Base-by-base conservation (phyloP, 805 yeast species). In the Starmerella apis region DNA sequence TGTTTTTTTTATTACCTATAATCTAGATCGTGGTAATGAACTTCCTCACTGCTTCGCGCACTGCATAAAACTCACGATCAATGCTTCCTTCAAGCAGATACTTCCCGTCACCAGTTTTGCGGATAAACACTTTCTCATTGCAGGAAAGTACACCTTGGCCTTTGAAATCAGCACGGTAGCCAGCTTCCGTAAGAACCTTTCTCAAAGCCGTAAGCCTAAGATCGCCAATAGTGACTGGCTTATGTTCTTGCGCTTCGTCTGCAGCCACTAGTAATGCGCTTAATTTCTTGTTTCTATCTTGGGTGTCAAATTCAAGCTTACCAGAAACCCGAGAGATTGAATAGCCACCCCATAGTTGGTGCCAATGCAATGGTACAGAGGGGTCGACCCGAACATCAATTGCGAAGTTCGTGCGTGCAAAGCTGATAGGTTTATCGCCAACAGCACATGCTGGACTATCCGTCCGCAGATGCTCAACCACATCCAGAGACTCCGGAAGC, bases 111-210 rank as follows among this genome's bases (percentile, higher is more conserved):
- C 76, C 81, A 2, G 83, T 72, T 62, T 90, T 90, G 48, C 86
- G 70, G 8, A 92, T 78, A 0, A 85, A 81, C 16, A 92, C 76
- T 47, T 70, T 70, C 49, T 82, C 83, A 61, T 88, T 88, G 39
- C 94, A 83, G 13, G 88, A 94, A 35, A 92, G 69, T 0, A 87
- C 80, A 63, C 97, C 97, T 64, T 87, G 96, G 48, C 96, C 94
- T 64, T 83, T 79, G 64, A 90, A 86, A 61, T 88, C 96, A 0
- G 94, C 96, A 47, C 70, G 71, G 59, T 83, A 77, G 44, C 85
- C 83, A 49, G 68, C 65, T 4, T 72, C 68, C 27, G 71, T 67
- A 32, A 92, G 70, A 51, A 73, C 75, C 57, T 77, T 77, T 59
- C 84, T 81, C 46, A 92, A 70, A 55, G 87, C 95, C 0, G 92